Conservation (phyloP, 139 green algal species). For the Monoraphidium neglectum region DNA sequence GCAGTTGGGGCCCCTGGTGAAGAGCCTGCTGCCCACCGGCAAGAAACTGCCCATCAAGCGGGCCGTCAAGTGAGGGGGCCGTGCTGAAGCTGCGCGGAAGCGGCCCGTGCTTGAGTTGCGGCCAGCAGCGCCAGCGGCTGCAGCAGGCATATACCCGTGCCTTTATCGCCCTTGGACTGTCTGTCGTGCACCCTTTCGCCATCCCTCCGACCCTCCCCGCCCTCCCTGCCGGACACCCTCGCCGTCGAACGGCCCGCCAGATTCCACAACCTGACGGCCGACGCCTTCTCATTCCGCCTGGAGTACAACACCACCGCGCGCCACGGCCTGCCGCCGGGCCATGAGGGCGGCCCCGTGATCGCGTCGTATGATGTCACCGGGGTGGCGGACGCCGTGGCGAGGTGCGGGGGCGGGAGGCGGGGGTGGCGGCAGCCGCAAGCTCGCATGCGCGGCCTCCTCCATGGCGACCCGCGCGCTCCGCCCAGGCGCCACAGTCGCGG, state of each 20-base stretch:
- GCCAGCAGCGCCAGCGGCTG: too few species aligned
- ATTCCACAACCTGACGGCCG: slow-evolving; percentile 56
- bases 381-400: slow-evolving; percentile 31
- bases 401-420: too few species aligned
- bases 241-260: slow-evolving; percentile 40
- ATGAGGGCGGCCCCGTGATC: slow-evolving; percentile 22
- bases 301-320: slow-evolving; percentile 56
- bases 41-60: slow-evolving; percentile 79
- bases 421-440: not conserved
- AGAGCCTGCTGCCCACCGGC: slow-evolving; percentile 59
- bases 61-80: slow-evolving; percentile 34
- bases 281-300: slow-evolving; percentile 64
- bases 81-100: too few species aligned
- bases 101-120: too few species aligned
- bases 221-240: not conserved
- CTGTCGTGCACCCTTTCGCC: too few species aligned
- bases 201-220: not conserved
- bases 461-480: too few species aligned
- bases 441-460: too few species aligned
- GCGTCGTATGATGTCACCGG: slow-evolving; percentile 38
- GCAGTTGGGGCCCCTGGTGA: not conserved
- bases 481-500: too few species aligned
- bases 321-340: slow-evolving; percentile 55
- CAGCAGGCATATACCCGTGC: too few species aligned
- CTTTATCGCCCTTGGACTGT: too few species aligned